Evolutionary conservation across 2,329 filamentous ascomycete species (phyloP).

Genomic region (Neopestalotiopsis rosae): DNA sequence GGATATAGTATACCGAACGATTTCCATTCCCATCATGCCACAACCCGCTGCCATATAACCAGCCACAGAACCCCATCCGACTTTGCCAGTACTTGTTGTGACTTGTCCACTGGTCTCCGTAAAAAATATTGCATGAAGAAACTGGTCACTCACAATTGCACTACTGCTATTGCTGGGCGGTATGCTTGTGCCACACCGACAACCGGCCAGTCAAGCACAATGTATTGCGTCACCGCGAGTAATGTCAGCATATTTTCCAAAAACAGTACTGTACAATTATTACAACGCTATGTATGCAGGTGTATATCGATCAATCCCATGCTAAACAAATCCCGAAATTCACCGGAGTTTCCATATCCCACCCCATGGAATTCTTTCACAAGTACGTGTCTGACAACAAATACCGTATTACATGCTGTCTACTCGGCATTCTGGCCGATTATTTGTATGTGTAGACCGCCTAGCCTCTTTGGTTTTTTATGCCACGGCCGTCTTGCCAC

Average conservation of each 20-base stretch:
- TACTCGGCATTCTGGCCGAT: not conserved
- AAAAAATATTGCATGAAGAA: not conserved
- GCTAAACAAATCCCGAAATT: slow-evolving; percentile 3
- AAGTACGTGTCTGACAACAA: not conserved
- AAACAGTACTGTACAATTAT: not conserved
- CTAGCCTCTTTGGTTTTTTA: not conserved
- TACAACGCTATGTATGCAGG: not conserved
- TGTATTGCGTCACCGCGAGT: slow-evolving; percentile 1
- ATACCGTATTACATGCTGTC: not conserved
- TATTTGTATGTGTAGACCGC: not conserved
- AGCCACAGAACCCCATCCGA: not conserved
- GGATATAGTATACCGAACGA: not conserved
- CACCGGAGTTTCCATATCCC: not conserved
- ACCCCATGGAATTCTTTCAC: not conserved
- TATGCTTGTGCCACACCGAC: not conserved
- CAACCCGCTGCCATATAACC: not conserved
- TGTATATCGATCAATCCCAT: not conserved
- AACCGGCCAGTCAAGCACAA: not conserved
- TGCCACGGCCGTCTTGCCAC: slow-evolving; percentile 18
- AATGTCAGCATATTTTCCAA: slow-evolving; percentile 1
- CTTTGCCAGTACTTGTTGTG: not conserved
- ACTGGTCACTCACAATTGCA: not conserved
- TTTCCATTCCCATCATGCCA: not conserved
- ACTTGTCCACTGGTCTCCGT: not conserved
- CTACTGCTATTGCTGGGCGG: not conserved